phyloP scores from a whole-genome alignment of 371 early-diverging fungal species.

The Rhizopus sp. region DNA sequence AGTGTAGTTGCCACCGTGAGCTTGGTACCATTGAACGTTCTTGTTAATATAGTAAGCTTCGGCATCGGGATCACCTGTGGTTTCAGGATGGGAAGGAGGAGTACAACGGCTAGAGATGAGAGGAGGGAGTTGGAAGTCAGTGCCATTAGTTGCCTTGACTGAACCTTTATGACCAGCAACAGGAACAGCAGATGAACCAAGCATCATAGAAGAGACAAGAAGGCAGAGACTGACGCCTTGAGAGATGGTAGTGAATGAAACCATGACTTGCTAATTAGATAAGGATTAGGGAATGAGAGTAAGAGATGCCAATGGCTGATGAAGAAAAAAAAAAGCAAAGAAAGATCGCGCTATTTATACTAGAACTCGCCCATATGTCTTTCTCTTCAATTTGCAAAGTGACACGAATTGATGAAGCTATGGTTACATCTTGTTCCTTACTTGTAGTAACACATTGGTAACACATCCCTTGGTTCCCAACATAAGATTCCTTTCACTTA shows the following conservation, averaged over 20 bases:
- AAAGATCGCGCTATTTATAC: constrained; percentile 6
- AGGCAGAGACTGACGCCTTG: constrained; percentile 13
- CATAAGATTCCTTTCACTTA: no score
- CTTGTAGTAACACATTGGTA: no score
- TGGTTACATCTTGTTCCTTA: no score
- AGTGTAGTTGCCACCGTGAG: constrained; percentile 1
- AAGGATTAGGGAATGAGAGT: no score
- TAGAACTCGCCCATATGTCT: no score
- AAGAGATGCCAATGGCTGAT: neutral
- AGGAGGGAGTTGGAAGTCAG: constrained; percentile 7
- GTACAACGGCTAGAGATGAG: constrained; percentile 8
- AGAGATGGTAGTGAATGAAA: constrained; percentile 19
- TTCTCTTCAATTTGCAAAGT: no score
- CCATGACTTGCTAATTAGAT: constrained; percentile 5
- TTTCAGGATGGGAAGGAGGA: neutral
- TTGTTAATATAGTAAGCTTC: constrained; percentile 4
- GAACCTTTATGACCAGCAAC: neutral
- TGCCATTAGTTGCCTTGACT: neutral
- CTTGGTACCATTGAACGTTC: constrained; percentile 6
- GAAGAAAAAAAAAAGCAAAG: constrained; percentile 5
- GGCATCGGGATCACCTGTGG: neutral
- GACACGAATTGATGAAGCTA: no score
- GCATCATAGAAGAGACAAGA: constrained; percentile 14
- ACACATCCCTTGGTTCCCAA: no score
- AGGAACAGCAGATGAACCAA: constrained; percentile 15